Conservation (phyloP, 306 rosid genomes). For the Medicago truncatula region DNA sequence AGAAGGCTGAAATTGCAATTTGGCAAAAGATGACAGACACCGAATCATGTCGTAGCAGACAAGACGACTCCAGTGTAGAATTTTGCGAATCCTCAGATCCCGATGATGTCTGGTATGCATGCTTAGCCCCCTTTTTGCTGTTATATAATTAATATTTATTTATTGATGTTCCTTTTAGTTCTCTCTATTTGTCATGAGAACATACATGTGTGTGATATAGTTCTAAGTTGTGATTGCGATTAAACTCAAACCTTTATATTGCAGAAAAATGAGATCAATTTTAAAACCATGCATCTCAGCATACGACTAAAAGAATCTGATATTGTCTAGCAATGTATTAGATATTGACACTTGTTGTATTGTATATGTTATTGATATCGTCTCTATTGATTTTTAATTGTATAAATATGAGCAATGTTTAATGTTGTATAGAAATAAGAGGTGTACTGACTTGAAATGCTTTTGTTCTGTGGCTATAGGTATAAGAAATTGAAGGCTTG, state of each 20-base stretch:
- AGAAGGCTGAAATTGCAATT: constrained; percentile 84
- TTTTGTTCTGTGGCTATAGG: constrained; percentile 61
- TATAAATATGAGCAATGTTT: constrained; percentile 16
- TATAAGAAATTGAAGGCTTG: constrained; percentile 90
- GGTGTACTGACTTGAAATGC: constrained; percentile 30
- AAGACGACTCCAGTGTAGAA: constrained; percentile 62
- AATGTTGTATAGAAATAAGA: neutral
- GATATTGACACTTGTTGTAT: neutral
- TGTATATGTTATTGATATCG: constrained; percentile 1
- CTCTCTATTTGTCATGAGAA: neutral
- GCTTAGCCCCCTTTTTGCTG: constrained; percentile 4
- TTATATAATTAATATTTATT: neutral
- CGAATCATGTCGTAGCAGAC: constrained; percentile 72
- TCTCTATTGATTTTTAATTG: constrained; percentile 26
- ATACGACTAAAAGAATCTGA: neutral
- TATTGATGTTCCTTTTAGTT: neutral
- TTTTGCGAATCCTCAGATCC: constrained; percentile 64
- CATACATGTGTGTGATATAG: too few relatives aligned
- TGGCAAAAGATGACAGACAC: constrained; percentile 79
- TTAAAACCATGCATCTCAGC: neutral
- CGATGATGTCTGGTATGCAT: constrained; percentile 79
- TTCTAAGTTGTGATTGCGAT: too few relatives aligned
- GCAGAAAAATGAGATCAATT: too few relatives aligned
- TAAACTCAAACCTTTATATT: too few relatives aligned
- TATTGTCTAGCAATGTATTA: neutral